phyloP scores from a whole-genome alignment of 2,329 filamentous ascomycete genomes.

The Fusarium sp. region DNA sequence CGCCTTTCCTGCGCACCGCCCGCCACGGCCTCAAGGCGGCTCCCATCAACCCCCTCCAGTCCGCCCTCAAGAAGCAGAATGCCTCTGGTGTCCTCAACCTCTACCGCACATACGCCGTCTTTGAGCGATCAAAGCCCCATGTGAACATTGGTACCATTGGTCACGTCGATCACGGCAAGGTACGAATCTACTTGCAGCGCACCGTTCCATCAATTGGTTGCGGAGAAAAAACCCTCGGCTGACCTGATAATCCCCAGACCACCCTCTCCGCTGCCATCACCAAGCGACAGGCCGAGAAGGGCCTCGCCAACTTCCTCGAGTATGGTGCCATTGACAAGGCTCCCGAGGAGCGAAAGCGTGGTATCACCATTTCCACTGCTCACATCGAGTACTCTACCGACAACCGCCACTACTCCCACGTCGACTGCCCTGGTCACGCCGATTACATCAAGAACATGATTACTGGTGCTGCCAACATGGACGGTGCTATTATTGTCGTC shows the following conservation, averaged over 20 bases:
- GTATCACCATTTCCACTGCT: slow-evolving; percentile 98
- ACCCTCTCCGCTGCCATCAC: slow-evolving; percentile 99
- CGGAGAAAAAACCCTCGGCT: slow-evolving; percentile 16
- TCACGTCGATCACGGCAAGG: slow-evolving; percentile 99
- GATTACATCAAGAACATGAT: slow-evolving; percentile 99
- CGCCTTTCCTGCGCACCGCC: slow-evolving; percentile 85
- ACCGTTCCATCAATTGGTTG: slow-evolving; percentile 2
- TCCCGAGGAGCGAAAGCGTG: slow-evolving; percentile 98
- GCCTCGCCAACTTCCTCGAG: slow-evolving; percentile 92
- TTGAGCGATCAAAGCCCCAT: slow-evolving; percentile 93
- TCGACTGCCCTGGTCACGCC: slow-evolving; percentile 99
- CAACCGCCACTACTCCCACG: slow-evolving; percentile 96
- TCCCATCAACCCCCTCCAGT: slow-evolving; percentile 81
- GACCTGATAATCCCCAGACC: slow-evolving; percentile 68
- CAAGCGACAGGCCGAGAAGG: slow-evolving; percentile 96
- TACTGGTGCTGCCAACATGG: slow-evolving; percentile 99
- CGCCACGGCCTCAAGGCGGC: slow-evolving; percentile 78
- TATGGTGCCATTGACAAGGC: slow-evolving; percentile 99
- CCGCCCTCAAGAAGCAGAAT: slow-evolving; percentile 72
- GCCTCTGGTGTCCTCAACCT: slow-evolving; percentile 73
- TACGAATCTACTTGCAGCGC: slow-evolving; percentile 53
- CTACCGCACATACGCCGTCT: slow-evolving; percentile 75
- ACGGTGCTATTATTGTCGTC: slow-evolving; percentile 98
- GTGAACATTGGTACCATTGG: slow-evolving; percentile 99
- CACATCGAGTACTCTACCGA: slow-evolving; percentile 99